Percentiles rank a stretch among this genome's conserved stretches.
These are phyloP conservation scores for Apiotrichum siamense DNA, from an alignment of 1,284 basidiomycete species.

Conservation along the genomic window DNA sequence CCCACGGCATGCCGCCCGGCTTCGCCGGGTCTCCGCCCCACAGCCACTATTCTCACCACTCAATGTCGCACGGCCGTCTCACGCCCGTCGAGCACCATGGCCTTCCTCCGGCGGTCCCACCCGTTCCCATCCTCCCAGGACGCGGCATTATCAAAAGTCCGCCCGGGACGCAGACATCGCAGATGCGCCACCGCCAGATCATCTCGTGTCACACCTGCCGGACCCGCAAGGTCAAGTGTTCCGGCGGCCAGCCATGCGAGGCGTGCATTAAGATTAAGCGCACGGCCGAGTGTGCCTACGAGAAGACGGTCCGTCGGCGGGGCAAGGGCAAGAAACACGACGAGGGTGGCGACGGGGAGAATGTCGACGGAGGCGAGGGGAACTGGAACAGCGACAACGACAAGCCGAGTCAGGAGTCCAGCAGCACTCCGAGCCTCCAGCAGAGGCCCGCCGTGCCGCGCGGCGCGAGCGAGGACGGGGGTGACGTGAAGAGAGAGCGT, in stretches of 20 bases:
- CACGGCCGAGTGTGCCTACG: constrained; percentile 33
- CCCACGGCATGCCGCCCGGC: not conserved
- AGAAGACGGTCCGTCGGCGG: constrained; percentile 27
- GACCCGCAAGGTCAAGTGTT: constrained; percentile 36
- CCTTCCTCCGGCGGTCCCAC: not conserved
- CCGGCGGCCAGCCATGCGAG: constrained; percentile 32
- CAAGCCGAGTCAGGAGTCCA: no score
- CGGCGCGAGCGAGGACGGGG: not conserved
- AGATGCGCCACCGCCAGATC: constrained; percentile 24
- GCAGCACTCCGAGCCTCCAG: not conserved
- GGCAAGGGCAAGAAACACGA: constrained; percentile 28
- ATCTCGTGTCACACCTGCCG: constrained; percentile 40
- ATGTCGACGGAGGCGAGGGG: not conserved
- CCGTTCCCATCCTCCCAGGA: not conserved
- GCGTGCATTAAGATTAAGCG: constrained; percentile 29
- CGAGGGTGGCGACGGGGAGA: not conserved
- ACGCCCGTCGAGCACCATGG: not conserved
- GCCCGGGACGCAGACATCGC: not conserved
- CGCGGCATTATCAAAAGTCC: not conserved
- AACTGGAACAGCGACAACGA: not conserved
- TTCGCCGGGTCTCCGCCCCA: not conserved
- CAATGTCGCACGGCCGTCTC: not conserved
- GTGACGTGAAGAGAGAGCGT: not conserved
- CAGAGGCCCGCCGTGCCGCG: no score
- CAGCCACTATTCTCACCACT: not conserved